phyloP scores from a whole-genome alignment of 306 rosid species.

The Sphenostylis stenocarpa region DNA sequence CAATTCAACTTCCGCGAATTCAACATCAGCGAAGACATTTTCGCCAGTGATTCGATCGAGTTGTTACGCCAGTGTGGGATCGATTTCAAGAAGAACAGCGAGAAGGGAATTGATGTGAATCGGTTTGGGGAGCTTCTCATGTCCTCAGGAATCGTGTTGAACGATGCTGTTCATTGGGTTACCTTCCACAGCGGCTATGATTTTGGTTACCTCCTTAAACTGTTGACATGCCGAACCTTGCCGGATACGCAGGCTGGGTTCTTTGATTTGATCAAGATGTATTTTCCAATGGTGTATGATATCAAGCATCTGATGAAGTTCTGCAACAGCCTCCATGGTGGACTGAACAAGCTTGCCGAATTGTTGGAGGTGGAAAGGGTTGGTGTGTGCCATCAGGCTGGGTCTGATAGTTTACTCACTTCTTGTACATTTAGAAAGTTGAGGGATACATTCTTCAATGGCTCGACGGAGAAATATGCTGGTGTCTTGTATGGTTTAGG shows the following conservation, averaged over 20 bases:
- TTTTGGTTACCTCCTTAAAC: slow-evolving; percentile 52
- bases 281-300: slow-evolving; percentile 48
- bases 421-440: slow-evolving; percentile 51
- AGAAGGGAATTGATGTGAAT: slow-evolving; percentile 48
- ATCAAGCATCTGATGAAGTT: slow-evolving; percentile 56
- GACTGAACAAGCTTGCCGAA: slow-evolving; percentile 52
- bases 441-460: slow-evolving; percentile 49
- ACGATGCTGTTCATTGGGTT: slow-evolving; percentile 36
- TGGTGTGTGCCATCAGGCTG: slow-evolving; percentile 56
- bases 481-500: slow-evolving; percentile 57
- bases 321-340: slow-evolving; percentile 49
- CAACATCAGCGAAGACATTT: slow-evolving; percentile 44
- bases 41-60: slow-evolving; percentile 47
- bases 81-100: slow-evolving; percentile 48
- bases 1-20: slow-evolving; percentile 52
- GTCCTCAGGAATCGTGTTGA: slow-evolving; percentile 50
- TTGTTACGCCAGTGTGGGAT: slow-evolving; percentile 51
- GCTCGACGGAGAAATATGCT: slow-evolving; percentile 42
- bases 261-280: slow-evolving; percentile 42
- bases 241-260: slow-evolving; percentile 42
- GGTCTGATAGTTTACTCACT: slow-evolving; percentile 55
- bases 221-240: slow-evolving; percentile 45
- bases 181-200: slow-evolving; percentile 52
- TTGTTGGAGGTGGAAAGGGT: slow-evolving; percentile 52
- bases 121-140: slow-evolving; percentile 56